Base-by-base conservation (phyloP, 345 rosid genomes). In the Eutrema heterophyllum region DNA sequence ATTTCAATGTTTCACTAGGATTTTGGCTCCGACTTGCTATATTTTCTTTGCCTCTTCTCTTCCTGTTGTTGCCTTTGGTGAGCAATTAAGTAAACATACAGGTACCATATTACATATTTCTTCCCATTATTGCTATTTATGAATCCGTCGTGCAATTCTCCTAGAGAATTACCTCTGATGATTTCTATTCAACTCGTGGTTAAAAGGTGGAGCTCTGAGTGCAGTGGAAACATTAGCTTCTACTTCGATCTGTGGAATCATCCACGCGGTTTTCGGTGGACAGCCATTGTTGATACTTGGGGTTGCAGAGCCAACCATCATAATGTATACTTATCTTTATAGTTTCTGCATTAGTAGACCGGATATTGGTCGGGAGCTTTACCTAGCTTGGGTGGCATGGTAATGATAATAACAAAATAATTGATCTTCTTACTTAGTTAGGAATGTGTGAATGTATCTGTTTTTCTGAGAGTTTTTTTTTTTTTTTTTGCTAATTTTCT, bases 21-120 rank as follows among this genome's bases (percentile, higher is more conserved):
- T 90, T 40, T 63, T 90, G 80, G 93, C 93, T 59, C 98, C 95
- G 24, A 84, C 91, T 48, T 72, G 80, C 7, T 90, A 87, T 48
- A 83, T 87, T 52, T 92, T 92, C 85, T 92, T 92, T 79, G 96
- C 98, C 27, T 92, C 96, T 6, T 84, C 95, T 35, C 93, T 92
- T 78, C 96, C 93, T 13, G 96, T 90, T 33, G 86, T 92, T 66
- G 98, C 93, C 54, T 92, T 92, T 61, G 96, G 98, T 56, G 95
- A 87, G 72, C 98, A 92, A 83, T 69, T 90, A 54, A 87, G 84
- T 75, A 82, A 88, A 78, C 93, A 88, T 29, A 92, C 98, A 74
- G 92, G 98, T 87, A 70, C 7, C 3, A 10, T 40, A 1, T 9
- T 30, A 5, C 9, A 9, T 2, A 6, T 52, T 35, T 75, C 21